Percentiles rank a stretch among this genome's conserved stretches.
Conservation (phyloP, 441 rosid species). For the Breynia disticha region DNA sequence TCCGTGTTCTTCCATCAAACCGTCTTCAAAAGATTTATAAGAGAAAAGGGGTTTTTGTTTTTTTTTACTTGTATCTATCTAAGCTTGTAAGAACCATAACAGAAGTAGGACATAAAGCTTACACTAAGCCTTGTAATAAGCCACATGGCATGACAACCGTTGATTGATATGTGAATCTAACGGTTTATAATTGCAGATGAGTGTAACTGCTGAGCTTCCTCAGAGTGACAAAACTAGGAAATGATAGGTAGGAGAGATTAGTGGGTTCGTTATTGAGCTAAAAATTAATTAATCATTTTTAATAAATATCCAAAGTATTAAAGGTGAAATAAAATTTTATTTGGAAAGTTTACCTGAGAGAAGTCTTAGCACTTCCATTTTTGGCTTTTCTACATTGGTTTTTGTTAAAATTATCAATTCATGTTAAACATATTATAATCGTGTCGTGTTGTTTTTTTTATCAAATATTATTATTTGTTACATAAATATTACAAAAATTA, state of each 20-base stretch:
- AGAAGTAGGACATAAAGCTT: conserved; percentile 23
- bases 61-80: conserved; percentile 1
- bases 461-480: too few relatives aligned
- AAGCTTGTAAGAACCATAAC: conserved; percentile 12
- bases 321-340: not conserved
- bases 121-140: conserved; percentile 24
- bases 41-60: conserved; percentile 14
- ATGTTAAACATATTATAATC: too few relatives aligned
- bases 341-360: not conserved
- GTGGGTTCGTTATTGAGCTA: conserved; percentile 30
- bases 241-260: conserved; percentile 24
- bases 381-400: too few relatives aligned
- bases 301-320: not conserved
- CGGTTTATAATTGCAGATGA: conserved; percentile 22
- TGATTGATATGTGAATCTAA: conserved; percentile 26
- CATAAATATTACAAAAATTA: too few relatives aligned
- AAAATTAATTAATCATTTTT: conserved; percentile 16
- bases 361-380: too few relatives aligned
- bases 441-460: too few relatives aligned
- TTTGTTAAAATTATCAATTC: too few relatives aligned
- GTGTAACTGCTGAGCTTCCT: conserved; percentile 57
- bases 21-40: conserved; percentile 1
- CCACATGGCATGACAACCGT: conserved; percentile 24
- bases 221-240: conserved; percentile 19
- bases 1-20: conserved; percentile 29